Base-by-base conservation (phyloP, 345 rosid species). In the Stellera chamaejasme region DNA sequence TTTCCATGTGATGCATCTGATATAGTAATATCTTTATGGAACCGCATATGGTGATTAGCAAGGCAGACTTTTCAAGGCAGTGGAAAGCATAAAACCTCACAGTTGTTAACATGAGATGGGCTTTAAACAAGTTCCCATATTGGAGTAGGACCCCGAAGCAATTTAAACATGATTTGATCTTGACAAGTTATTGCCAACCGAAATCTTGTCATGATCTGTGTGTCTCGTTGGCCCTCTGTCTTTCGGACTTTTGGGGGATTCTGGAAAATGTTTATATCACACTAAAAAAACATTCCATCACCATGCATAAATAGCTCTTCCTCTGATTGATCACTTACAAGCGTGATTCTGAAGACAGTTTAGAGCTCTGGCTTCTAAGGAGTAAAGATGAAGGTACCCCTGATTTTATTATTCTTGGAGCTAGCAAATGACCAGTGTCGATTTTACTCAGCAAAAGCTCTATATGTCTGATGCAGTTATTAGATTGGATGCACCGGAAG, bases 401-500 rank as follows among this genome's bases (percentile, higher is more conserved):
- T 11, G 2, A 27, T 10, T 52, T 25, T 14, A 9, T 23, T 51
- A 10, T 59, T 27, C 55, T 11, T 14, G 15, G 51, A 10, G 16
- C 23, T 19, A 19, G 23, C 54, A 53, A 43, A 27, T 28, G 28
- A 19, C 28, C 23, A 54, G 41, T 42, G 7, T 7, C 44, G 42
- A 8, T 45, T 32, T 19, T 27, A 5, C 23, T 49, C 7, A 16
- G 10, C 44, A 48, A 43, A 46, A 51, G 4, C 55, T 27, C 43
- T 49, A 2, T 63, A 62, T 57, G 45, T 48, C 61, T 61, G 63
- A 52, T 71, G 81, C 76, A 87, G 91, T 75, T 87, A 65, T 79
- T 81, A 32, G 88, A 83, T 59, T 87, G 95, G 95, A 84, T 87
- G 95, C 91, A 87, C 66, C 81, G 95, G 0, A 87, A 87, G 73